phyloP scores from a whole-genome alignment of 805 yeast species.

The Kluyveromyces wickerhamii region DNA sequence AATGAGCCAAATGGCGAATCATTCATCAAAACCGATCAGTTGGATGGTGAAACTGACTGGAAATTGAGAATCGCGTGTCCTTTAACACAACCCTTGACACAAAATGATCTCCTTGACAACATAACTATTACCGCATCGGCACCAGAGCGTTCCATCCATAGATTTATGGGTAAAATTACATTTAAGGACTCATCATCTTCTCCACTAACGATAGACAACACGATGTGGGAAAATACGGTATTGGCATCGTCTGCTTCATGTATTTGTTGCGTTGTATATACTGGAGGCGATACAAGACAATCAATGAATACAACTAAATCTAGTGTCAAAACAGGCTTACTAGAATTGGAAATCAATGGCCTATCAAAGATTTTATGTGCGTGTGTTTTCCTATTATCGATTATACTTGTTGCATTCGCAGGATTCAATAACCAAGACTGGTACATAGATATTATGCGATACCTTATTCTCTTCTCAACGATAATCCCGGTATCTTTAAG shows the following conservation, averaged over 20 bases:
- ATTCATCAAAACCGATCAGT: slow-evolving; percentile 92
- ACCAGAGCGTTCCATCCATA: slow-evolving; percentile 79
- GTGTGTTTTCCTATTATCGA: slow-evolving; percentile 72
- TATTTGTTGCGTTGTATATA: slow-evolving; percentile 78
- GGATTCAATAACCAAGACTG: slow-evolving; percentile 64
- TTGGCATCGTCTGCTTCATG: slow-evolving; percentile 84
- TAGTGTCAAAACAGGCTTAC: slow-evolving; percentile 80
- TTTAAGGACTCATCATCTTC: slow-evolving; percentile 44
- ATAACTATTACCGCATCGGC: slow-evolving; percentile 60
- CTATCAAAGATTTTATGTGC: slow-evolving; percentile 83
- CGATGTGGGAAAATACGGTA: slow-evolving; percentile 97
- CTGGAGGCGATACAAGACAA: slow-evolving; percentile 91
- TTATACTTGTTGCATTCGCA: slow-evolving; percentile 69
- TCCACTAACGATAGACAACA: slow-evolving; percentile 81
- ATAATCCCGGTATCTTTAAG: slow-evolving; percentile 94
- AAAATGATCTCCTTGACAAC: slow-evolving; percentile 41
- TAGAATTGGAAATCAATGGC: slow-evolving; percentile 85
- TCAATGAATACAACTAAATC: slow-evolving; percentile 85
- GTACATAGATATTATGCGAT: slow-evolving; percentile 88
- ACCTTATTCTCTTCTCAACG: slow-evolving; percentile 84
- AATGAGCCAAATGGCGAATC: slow-evolving; percentile 79
- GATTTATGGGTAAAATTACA: slow-evolving; percentile 67
- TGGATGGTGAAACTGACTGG: slow-evolving; percentile 99
- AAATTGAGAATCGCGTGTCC: slow-evolving; percentile 75
- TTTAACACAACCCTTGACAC: slow-evolving; percentile 54